phyloP scores from a whole-genome alignment of 352 stramenopile genomes.

The Aphanomyces cochlioides region DNA sequence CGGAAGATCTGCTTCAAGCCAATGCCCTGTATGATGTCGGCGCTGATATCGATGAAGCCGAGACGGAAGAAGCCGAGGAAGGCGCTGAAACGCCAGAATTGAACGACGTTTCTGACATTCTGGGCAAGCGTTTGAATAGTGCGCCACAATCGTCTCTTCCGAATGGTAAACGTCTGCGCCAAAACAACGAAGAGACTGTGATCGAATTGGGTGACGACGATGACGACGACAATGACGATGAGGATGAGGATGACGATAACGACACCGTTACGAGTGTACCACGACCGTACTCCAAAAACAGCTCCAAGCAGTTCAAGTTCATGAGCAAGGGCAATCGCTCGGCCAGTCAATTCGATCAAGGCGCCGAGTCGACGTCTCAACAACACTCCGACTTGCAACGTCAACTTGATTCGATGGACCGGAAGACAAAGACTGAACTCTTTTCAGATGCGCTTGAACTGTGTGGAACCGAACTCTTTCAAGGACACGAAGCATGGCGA shows the following conservation, averaged over 20 bases:
- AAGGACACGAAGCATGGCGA: slow-evolving; percentile 26
- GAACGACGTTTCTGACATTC: slow-evolving; percentile 10
- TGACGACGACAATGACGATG: slow-evolving; percentile 26
- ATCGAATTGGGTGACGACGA: slow-evolving; percentile 28
- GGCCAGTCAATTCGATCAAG: background rate
- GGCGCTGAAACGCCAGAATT: background rate
- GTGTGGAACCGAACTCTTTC: slow-evolving; percentile 25
- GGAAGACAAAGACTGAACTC: slow-evolving; percentile 28
- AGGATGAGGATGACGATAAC: slow-evolving; percentile 26
- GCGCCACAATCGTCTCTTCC: background rate
- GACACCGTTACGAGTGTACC: background rate
- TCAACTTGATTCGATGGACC: slow-evolving; percentile 24
- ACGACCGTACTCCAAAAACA: slow-evolving; percentile 24
- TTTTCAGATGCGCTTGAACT: slow-evolving; percentile 24
- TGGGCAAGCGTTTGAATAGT: slow-evolving; percentile 21
- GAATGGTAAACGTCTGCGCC: slow-evolving; percentile 21
- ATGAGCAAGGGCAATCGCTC: slow-evolving; percentile 29
- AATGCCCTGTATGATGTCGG: background rate
- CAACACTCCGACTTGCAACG: slow-evolving; percentile 22
- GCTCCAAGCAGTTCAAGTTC: slow-evolving; percentile 29
- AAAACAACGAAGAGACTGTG: background rate
- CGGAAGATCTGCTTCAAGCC: slow-evolving; percentile 3
- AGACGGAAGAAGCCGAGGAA: slow-evolving; percentile 17
- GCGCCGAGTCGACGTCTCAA: background rate
- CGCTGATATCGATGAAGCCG: slow-evolving; percentile 13